Conservation (phyloP, 2,329 filamentous ascomycete genomes). For the Rhinocladiella similis region DNA sequence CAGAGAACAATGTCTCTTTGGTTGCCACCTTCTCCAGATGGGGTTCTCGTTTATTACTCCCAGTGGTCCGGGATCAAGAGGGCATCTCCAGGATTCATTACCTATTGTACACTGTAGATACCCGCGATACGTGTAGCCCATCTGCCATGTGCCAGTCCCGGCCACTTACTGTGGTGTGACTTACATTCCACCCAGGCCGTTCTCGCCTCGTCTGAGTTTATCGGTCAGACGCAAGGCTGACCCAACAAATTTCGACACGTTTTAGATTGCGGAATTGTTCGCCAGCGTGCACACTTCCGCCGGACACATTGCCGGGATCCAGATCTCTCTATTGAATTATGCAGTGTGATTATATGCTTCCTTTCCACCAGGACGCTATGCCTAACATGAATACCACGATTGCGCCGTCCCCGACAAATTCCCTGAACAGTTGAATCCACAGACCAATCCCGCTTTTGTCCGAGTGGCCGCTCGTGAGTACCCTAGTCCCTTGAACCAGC, state of each 20-base stretch:
- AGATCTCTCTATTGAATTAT: not conserved
- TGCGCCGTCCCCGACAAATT: slow-evolving; percentile 45
- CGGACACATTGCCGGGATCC: not conserved
- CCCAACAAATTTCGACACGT: no score
- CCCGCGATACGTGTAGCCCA: not conserved
- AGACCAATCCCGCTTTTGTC: slow-evolving; percentile 32
- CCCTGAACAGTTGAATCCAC: slow-evolving; percentile 40
- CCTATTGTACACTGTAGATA: not conserved
- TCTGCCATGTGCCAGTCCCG: not conserved
- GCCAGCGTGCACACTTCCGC: not conserved
- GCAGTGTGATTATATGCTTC: slow-evolving; percentile 18
- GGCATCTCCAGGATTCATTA: not conserved
- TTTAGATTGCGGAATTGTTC: not conserved
- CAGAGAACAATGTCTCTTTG: not conserved
- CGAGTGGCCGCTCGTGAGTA: slow-evolving; percentile 33
- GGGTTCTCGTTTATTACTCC: not conserved
- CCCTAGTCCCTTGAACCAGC: slow-evolving; percentile 40
- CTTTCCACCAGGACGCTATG: slow-evolving; percentile 42
- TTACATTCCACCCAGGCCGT: not conserved
- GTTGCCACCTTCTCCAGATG: not conserved
- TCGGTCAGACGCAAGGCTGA: not conserved
- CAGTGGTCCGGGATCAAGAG: not conserved
- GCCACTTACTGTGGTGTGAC: not conserved
- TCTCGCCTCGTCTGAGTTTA: not conserved
- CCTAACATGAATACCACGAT: slow-evolving; percentile 48